Percentiles rank a stretch among this genome's conserved stretches.
Evolutionary conservation across 768 basidiomycete species (phyloP).

Genomic region (Tricholoma saponaceum): DNA sequence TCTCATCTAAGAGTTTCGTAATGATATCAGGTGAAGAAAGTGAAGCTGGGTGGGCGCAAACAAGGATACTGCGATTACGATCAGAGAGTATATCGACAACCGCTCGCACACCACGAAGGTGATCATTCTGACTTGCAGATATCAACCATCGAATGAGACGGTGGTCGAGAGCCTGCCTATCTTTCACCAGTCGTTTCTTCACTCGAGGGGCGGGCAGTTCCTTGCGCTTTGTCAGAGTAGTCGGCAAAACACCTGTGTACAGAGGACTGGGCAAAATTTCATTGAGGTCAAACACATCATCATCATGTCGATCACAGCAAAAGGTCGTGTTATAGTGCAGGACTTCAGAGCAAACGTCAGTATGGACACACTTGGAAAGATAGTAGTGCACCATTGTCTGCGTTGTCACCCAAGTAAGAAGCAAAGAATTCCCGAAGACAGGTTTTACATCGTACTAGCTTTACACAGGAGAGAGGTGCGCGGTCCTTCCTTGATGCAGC

Average conservation of each 20-base stretch:
- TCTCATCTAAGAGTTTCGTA: constrained; percentile 12
- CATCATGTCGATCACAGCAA: not conserved
- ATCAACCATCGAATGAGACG: not conserved
- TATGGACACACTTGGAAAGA: not conserved
- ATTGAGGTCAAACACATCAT: not conserved
- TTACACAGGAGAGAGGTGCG: not conserved
- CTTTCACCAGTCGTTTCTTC: not conserved
- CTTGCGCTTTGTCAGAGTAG: not conserved
- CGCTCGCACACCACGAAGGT: not conserved
- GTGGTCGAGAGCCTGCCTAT: not conserved
- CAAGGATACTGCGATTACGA: constrained; percentile 5
- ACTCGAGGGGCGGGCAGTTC: not conserved
- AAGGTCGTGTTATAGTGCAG: not conserved
- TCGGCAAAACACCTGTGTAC: not conserved
- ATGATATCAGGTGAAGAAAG: constrained; percentile 6
- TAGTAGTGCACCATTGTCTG: not conserved
- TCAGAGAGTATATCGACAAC: not conserved
- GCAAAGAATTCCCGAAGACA: not conserved
- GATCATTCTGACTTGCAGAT: not conserved
- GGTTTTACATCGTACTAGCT: not conserved
- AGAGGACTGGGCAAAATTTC: not conserved
- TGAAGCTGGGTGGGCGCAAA: constrained; percentile 4
- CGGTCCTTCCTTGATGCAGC: not conserved
- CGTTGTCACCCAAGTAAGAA: not conserved
- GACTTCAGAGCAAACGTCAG: not conserved